These are phyloP conservation scores for Odonthalia washingtoniensis DNA, from an alignment of 31 red algal genomes.

Conservation along the genomic window DNA sequence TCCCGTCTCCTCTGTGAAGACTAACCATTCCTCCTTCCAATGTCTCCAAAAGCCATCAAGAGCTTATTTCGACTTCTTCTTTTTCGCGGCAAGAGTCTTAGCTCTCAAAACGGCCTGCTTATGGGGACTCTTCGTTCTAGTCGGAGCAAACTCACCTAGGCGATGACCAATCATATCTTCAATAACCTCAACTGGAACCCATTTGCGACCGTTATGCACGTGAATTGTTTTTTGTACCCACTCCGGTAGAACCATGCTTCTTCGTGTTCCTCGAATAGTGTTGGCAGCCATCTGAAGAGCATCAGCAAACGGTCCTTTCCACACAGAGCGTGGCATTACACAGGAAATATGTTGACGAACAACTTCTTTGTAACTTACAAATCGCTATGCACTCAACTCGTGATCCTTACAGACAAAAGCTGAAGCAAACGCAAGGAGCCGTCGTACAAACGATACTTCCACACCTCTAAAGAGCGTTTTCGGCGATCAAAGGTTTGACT, in stretches of 20 bases:
- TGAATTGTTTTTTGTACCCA: slow-evolving; percentile 89
- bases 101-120: slow-evolving; percentile 66
- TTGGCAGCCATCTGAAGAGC: slow-evolving; percentile 59
- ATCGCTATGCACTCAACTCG: too few species aligned
- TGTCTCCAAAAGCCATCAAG: too few species aligned
- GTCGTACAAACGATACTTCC: too few species aligned
- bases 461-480: too few species aligned
- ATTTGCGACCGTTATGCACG: slow-evolving; percentile 93
- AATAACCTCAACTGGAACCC: slow-evolving; percentile 69
- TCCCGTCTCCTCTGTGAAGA: too few species aligned
- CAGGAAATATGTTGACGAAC: too few species aligned
- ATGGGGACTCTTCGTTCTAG: slow-evolving; percentile 72
- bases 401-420: too few species aligned
- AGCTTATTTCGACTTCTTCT: slow-evolving; percentile 47
- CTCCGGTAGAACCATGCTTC: slow-evolving; percentile 94
- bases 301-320: slow-evolving; percentile 89
- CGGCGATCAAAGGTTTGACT: too few species aligned
- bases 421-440: too few species aligned
- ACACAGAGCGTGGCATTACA: slow-evolving; percentile 84
- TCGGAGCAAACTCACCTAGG: slow-evolving; percentile 91
- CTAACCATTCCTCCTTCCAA: too few species aligned
- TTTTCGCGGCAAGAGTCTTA: slow-evolving; percentile 45
- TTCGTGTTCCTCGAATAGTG: slow-evolving; percentile 67
- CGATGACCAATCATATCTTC: slow-evolving; percentile 98
- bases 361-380: too few species aligned